Conservation (phyloP, 352 stramenopile species). For the Phytophthora cactorum region DNA sequence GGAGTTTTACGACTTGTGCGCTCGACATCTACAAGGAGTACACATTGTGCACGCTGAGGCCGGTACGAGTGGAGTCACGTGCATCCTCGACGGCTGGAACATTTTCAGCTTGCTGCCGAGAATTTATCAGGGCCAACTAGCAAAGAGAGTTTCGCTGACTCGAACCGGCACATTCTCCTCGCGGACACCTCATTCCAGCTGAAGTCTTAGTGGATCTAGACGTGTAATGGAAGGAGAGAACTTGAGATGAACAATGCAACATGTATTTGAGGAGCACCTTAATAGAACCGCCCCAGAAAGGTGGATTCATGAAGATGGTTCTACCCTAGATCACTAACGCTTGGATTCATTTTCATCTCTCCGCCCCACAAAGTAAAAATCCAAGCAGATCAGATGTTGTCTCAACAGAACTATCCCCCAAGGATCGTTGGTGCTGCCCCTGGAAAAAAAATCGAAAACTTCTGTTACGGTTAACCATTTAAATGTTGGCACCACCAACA, state of each 20-base stretch:
- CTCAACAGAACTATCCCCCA: constrained; percentile 41
- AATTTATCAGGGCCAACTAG: constrained; percentile 34
- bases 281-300: too few relatives aligned
- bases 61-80: constrained; percentile 65
- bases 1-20: constrained; percentile 64
- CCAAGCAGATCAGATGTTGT: background rate
- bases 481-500: background rate
- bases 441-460: background rate
- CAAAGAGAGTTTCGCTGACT: constrained; percentile 37
- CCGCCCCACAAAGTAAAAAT: too few relatives aligned
- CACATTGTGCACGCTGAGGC: constrained; percentile 63
- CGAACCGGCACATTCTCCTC: constrained; percentile 44
- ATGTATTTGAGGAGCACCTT: too few relatives aligned
- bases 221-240: too few relatives aligned
- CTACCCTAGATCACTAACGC: too few relatives aligned
- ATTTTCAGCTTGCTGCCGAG: constrained; percentile 66
- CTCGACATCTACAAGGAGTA: constrained; percentile 55
- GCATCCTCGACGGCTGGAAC: constrained; percentile 70
- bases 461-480: too few relatives aligned
- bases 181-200: constrained; percentile 25
- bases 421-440: constrained; percentile 35
- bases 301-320: too few relatives aligned
- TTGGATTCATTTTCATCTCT: too few relatives aligned
- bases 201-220: constrained; percentile 13
- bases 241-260: too few relatives aligned